phyloP scores from a whole-genome alignment of 176 grass and related monocot species.

The Oryza meyeriana region DNA sequence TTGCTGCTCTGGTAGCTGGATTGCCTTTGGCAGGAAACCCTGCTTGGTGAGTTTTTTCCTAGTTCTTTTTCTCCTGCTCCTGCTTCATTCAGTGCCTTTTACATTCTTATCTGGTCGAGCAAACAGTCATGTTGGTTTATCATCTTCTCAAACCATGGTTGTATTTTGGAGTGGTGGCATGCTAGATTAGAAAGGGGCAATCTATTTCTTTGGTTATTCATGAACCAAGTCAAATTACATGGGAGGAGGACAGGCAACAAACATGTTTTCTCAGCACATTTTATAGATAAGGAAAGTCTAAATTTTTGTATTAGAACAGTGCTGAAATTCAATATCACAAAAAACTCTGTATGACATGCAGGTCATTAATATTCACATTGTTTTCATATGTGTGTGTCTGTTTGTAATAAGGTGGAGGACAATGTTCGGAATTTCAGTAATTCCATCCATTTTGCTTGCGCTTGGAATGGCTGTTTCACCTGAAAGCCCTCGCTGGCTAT shows the following conservation, averaged over 20 bases:
- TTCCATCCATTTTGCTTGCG: constrained; percentile 87
- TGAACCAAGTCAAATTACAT: background rate
- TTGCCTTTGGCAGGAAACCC: constrained; percentile 91
- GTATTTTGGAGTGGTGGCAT: background rate
- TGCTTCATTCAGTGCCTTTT: background rate
- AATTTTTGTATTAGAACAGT: background rate
- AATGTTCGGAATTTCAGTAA: constrained; percentile 81
- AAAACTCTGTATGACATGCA: background rate
- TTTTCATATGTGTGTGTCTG: constrained; percentile 18
- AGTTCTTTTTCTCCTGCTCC: background rate
- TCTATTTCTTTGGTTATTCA: background rate
- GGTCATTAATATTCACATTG: background rate
- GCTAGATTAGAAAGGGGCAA: background rate
- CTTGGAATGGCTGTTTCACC: constrained; percentile 90
- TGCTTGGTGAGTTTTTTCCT: constrained; percentile 60
- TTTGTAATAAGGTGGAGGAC: constrained; percentile 82
- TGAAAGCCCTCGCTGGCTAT: constrained; percentile 99
- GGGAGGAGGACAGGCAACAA: background rate
- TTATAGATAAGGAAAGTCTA: background rate
- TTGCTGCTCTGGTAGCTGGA: constrained; percentile 86
- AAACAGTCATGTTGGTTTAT: background rate
- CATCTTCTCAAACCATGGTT: background rate
- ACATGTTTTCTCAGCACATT: background rate
- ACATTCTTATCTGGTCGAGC: background rate
- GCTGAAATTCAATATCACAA: background rate